Base-by-base conservation (phyloP, 176 grass and related monocot genomes). In the Saccharum spontaneum region DNA sequence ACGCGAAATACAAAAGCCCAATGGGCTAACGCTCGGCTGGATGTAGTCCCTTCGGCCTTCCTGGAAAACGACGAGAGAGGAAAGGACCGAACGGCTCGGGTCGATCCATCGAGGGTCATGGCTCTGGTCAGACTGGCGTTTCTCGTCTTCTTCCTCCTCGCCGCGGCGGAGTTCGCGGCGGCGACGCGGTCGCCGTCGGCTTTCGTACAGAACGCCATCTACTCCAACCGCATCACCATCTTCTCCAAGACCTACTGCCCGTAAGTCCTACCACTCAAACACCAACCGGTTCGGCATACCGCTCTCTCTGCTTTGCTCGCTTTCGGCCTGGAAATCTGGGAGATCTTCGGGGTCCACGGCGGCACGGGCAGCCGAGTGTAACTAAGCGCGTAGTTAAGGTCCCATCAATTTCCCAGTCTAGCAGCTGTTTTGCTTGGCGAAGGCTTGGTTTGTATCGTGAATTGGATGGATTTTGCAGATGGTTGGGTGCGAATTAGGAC, bases 191-290 rank as follows among this genome's bases (percentile, higher is more conserved):
- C 93, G 13, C 79, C 91, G 63, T 86, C 93, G 62, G 96, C 93
- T 46, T 98, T 89, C 81, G 93, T 98, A 13, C 93, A 95, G 77
- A 95, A 95, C 87, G 91, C 87, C 83, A 89, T 95, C 79, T 98
- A 98, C 89, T 98, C 96, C 74, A 91, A 95, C 57, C 93, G 93
- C 79, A 92, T 98, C 82, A 87, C 89, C 78, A 98, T 98, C 83
- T 98, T 98, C 91, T 98, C 96, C 57, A 95, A 95, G 67, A 85
- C 91, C 57, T 95, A 98, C 85, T 94, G 93, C 96, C 91, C 89
- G 96, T 98, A 88, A 86, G 57, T 23, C 46, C 12, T 38, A n/a
- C 33, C 30, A 16, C 14, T 10, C 26, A 33, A 30, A 45, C n/a
- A 30, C 67, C 71, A 73, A 34, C 14, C 22, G 50, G 11, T 71